Percentiles rank a stretch among this genome's conserved stretches.
Evolutionary conservation across 2,329 filamentous ascomycete genomes (phyloP).

Genomic region (Fusarium paranaense): DNA sequence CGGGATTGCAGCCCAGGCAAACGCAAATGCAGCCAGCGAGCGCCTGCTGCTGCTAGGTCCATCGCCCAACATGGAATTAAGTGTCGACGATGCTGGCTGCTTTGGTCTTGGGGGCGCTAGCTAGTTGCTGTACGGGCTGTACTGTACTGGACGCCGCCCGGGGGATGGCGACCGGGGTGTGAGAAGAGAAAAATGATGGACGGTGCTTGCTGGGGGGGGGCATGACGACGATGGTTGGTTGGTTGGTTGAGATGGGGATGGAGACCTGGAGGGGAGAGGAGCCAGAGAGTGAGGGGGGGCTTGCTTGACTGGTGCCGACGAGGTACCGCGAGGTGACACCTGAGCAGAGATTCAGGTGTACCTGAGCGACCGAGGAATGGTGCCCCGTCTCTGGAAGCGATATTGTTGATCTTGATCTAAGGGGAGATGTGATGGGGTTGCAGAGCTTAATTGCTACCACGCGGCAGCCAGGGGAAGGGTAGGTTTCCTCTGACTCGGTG

Average conservation of each 20-base stretch:
- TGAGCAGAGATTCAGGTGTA: constrained; percentile 28
- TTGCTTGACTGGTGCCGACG: background rate
- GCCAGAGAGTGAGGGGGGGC: background rate
- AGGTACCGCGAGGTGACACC: constrained; percentile 15
- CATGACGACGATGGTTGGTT: constrained; percentile 3
- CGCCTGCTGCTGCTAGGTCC: constrained; percentile 17
- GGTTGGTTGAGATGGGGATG: background rate
- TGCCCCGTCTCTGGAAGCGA: constrained; percentile 2
- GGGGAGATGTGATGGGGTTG: constrained; percentile 4
- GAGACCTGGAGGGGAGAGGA: background rate
- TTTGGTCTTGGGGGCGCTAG: constrained; percentile 32
- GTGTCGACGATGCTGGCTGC: constrained; percentile 31
- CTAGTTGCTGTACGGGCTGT: background rate
- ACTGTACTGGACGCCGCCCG: background rate
- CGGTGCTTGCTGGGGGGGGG: constrained; percentile 12
- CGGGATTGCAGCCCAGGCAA: background rate
- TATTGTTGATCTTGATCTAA: constrained; percentile 9
- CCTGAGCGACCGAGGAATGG: constrained; percentile 20
- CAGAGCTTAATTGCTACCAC: background rate
- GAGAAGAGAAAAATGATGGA: constrained; percentile 13
- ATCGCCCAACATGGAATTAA: constrained; percentile 33
- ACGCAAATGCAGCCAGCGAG: constrained; percentile 16
- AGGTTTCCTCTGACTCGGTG: background rate
- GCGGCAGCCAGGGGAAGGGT: background rate
- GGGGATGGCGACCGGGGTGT: constrained; percentile 30